Evolutionary conservation across 163 green algal species (phyloP).

Genomic region (Scenedesmus sp.): DNA sequence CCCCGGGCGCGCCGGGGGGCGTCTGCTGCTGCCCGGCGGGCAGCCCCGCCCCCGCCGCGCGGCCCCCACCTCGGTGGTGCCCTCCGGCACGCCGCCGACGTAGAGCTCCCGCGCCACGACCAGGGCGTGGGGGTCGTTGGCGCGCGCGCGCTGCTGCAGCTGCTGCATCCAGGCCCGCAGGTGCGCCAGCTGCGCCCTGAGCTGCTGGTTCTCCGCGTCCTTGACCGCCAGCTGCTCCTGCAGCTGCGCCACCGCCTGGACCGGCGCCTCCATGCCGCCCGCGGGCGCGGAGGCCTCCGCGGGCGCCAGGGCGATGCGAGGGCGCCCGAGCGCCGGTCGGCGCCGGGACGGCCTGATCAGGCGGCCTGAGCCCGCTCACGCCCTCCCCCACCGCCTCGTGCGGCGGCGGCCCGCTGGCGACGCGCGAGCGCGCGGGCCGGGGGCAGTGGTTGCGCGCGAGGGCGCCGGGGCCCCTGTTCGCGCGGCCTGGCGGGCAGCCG

Average conservation of each 20-base stretch:
- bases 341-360: not conserved
- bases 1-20: not conserved
- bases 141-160: constrained; percentile 29
- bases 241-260: constrained; percentile 20
- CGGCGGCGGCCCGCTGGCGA: no score
- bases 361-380: not conserved
- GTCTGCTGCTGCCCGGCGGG: not conserved
- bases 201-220: constrained; percentile 45
- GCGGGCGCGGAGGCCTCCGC: no score
- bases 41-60: not conserved
- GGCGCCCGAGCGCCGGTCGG: no score
- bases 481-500: no score
- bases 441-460: no score
- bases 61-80: constrained; percentile 21
- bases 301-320: no score
- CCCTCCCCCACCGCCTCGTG: no score
- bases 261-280: constrained; percentile 9
- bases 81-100: constrained; percentile 34
- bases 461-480: no score
- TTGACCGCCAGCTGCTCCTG: constrained; percentile 39
- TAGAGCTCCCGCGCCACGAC: constrained; percentile 35
- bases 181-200: constrained; percentile 25
- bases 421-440: no score
- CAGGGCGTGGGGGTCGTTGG: constrained; percentile 38
- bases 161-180: constrained; percentile 31